phyloP scores from a whole-genome alignment of 2,329 filamentous ascomycete genomes.

The Emmonsia crescens region DNA sequence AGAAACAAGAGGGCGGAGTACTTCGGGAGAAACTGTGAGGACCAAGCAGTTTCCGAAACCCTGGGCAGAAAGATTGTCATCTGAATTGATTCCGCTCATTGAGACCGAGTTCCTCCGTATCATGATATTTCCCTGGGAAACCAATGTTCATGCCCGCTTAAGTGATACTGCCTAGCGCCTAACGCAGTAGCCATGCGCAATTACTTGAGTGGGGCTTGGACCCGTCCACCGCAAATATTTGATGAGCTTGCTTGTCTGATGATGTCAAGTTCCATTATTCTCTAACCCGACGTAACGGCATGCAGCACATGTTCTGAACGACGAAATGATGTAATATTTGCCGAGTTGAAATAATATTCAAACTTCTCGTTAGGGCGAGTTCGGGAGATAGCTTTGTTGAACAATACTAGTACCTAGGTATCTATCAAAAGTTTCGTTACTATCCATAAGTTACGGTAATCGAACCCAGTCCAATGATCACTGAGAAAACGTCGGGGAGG shows the following conservation, averaged over 20 bases:
- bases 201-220: background rate
- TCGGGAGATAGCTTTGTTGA: background rate
- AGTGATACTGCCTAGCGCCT: background rate
- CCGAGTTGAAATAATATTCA: too few species aligned
- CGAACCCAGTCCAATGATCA: background rate
- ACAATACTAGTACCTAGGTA: too few species aligned
- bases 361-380: background rate
- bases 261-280: background rate
- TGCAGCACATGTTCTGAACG: background rate
- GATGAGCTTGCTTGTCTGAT: background rate
- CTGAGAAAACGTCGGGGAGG: background rate
- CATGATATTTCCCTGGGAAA: background rate
- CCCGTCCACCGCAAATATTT: background rate
- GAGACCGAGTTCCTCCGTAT: background rate
- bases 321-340: background rate
- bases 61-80: background rate
- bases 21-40: background rate
- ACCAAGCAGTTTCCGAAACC: background rate
- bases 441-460: background rate
- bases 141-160: background rate
- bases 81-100: background rate
- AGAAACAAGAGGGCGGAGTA: background rate
- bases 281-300: background rate
- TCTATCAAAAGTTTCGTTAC: background rate
- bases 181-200: background rate